A percentile compares a stretch with the other conserved stretches of the same genome.
phyloP scores from a whole-genome alignment of 2,329 filamentous ascomycete species.

The Chrysoporthe deuterocubensis region DNA sequence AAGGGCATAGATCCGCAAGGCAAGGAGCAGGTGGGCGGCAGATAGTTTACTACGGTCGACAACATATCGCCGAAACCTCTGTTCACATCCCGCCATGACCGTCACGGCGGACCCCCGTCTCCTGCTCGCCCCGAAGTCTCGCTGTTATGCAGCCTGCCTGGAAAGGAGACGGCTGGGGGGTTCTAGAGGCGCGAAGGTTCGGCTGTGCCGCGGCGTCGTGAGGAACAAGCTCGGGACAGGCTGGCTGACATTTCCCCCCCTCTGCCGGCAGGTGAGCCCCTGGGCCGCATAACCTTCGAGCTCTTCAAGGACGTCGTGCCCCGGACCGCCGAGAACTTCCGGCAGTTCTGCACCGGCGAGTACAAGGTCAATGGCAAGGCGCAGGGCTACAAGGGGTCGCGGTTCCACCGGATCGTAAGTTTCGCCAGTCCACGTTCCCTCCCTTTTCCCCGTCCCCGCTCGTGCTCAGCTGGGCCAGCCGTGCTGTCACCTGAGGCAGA shows the following conservation, averaged over 20 bases:
- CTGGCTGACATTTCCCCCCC: background rate
- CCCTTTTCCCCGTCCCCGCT: slow-evolving; percentile 21
- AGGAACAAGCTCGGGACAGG: background rate
- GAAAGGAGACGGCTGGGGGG: background rate
- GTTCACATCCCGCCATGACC: background rate
- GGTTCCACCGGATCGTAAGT: slow-evolving; percentile 90
- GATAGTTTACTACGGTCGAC: background rate
- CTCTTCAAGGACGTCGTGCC: slow-evolving; percentile 85
- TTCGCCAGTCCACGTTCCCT: background rate
- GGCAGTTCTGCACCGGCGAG: slow-evolving; percentile 95
- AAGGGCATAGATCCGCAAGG: background rate
- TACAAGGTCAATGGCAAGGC: slow-evolving; percentile 78
- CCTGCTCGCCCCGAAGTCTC: background rate
- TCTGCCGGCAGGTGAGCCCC: slow-evolving; percentile 68
- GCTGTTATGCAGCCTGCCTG: background rate
- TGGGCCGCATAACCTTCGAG: slow-evolving; percentile 88
- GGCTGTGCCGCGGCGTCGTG: background rate
- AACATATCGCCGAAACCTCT: background rate
- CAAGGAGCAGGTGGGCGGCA: background rate
- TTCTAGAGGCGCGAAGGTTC: background rate
- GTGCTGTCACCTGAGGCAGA: background rate
- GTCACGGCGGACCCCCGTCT: background rate
- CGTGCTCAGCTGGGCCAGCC: background rate
- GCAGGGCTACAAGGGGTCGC: slow-evolving; percentile 92
- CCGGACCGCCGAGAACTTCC: slow-evolving; percentile 94